Conservation (phyloP, 108 stramenopile species). For the Aureococcus anophagefferens region DNA sequence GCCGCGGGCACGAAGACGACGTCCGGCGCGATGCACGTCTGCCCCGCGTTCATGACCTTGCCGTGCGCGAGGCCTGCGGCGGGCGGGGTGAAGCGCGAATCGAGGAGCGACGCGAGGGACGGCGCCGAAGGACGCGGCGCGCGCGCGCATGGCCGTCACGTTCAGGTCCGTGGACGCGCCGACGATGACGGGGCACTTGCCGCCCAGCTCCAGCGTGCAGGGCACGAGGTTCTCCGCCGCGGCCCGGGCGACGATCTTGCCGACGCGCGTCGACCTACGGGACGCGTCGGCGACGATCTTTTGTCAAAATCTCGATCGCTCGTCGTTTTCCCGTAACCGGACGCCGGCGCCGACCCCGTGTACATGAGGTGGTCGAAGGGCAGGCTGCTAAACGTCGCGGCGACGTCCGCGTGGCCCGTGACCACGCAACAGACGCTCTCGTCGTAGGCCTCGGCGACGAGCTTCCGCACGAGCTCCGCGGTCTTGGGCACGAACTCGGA, state of each 20-base stretch:
- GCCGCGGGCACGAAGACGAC: constrained; percentile 23
- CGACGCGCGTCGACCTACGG: constrained; percentile 11
- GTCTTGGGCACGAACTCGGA: constrained; percentile 21
- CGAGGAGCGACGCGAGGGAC: too few species aligned
- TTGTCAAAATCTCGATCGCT: too few species aligned
- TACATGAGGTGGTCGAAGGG: constrained; percentile 33
- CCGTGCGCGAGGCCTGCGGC: constrained; percentile 9
- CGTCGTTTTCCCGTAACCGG: too few species aligned
- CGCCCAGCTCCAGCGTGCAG: constrained; percentile 10
- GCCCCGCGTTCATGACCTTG: constrained; percentile 40
- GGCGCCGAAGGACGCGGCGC: too few species aligned
- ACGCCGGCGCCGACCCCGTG: too few species aligned
- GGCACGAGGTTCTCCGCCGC: constrained; percentile 22
- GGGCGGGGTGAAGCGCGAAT: too few species aligned
- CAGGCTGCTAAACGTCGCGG: too few species aligned
- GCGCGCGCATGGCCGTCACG: background rate
- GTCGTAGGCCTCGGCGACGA: too few species aligned
- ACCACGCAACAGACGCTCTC: too few species aligned
- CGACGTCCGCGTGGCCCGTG: too few species aligned
- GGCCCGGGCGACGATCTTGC: constrained; percentile 13
- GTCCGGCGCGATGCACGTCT: constrained; percentile 52
- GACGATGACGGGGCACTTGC: constrained; percentile 9
- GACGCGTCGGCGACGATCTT: too few species aligned
- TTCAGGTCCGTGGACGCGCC: background rate
- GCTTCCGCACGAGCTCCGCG: too few species aligned